Evolutionary conservation across 208 protist genomes (phyloP).

Genomic region (Novymonas esmeraldas): DNA sequence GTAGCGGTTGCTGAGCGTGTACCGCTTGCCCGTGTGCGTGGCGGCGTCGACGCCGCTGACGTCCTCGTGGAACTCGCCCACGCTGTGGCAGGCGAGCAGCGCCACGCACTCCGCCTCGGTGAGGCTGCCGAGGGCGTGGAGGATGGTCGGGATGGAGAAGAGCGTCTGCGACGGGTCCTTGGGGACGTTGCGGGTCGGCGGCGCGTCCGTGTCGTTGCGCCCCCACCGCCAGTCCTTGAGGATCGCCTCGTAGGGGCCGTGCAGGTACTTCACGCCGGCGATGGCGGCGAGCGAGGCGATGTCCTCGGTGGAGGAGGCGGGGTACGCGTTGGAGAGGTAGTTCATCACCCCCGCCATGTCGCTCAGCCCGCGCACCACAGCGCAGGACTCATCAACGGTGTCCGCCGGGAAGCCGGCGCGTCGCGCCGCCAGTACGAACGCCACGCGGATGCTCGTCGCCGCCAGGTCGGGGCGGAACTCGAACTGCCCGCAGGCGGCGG

Average conservation of each 20-base stretch:
- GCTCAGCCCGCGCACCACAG: conserved; percentile 60
- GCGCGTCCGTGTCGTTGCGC: conserved; percentile 78
- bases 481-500: conserved; percentile 58
- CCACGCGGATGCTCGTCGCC: conserved; percentile 74
- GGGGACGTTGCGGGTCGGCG: conserved; percentile 49
- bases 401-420: conserved; percentile 61
- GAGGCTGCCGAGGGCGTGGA: conserved; percentile 63
- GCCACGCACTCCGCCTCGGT: conserved; percentile 84
- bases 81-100: conserved; percentile 84
- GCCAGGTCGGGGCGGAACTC: conserved; percentile 86
- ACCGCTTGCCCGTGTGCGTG: conserved; percentile 72
- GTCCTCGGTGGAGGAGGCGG: conserved; percentile 69
- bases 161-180: conserved; percentile 27
- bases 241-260: conserved; percentile 61
- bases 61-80: conserved; percentile 86
- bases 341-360: conserved; percentile 80
- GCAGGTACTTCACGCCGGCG: conserved; percentile 72
- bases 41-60: conserved; percentile 75
- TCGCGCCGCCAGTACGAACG: conserved; percentile 82
- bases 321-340: conserved; percentile 53
- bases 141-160: conserved; percentile 55
- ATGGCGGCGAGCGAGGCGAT: conserved; percentile 66
- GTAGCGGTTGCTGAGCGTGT: conserved; percentile 78
- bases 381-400: conserved; percentile 82
- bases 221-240: conserved; percentile 72